These are phyloP conservation scores for Aeschynomene evenia DNA, from an alignment of 306 rosid genomes.

Conservation along the genomic window DNA sequence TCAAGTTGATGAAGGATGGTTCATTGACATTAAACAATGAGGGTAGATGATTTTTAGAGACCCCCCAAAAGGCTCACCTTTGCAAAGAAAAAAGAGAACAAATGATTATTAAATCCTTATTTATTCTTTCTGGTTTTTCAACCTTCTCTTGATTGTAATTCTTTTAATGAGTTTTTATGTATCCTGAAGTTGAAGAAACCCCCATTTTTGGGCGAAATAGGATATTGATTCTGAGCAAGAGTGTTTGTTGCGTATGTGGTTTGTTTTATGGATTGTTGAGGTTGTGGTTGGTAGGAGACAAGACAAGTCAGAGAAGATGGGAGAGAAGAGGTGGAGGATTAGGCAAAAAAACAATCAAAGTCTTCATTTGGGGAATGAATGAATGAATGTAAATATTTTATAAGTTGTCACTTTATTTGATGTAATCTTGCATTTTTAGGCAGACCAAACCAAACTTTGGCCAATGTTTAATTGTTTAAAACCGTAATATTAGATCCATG, in stretches of 20 bases:
- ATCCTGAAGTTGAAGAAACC: slow-evolving; percentile 25
- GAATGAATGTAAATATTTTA: slow-evolving; percentile 60
- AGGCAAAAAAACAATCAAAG: too few relatives aligned
- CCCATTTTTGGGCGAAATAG: slow-evolving; percentile 36
- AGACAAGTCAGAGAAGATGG: slow-evolving; percentile 22
- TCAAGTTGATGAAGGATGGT: slow-evolving; percentile 70
- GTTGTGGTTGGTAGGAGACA: slow-evolving; percentile 29
- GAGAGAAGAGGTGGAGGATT: slow-evolving; percentile 26
- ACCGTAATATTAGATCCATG: not conserved
- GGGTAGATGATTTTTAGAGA: slow-evolving; percentile 32
- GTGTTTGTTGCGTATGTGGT: slow-evolving; percentile 33
- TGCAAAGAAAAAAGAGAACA: slow-evolving; percentile 19
- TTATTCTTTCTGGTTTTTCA: slow-evolving; percentile 24
- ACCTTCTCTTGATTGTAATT: slow-evolving; percentile 39
- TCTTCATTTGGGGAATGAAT: slow-evolving; percentile 38
- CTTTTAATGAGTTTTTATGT: slow-evolving; percentile 26
- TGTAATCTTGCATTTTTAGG: slow-evolving; percentile 25
- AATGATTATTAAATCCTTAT: slow-evolving; percentile 27
- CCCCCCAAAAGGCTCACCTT: slow-evolving; percentile 2
- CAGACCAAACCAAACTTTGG: not conserved
- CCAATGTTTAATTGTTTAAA: not conserved
- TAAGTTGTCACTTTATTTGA: slow-evolving; percentile 33
- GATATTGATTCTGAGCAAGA: slow-evolving; percentile 32
- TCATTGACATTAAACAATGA: slow-evolving; percentile 51
- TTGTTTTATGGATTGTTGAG: slow-evolving; percentile 38